Evolutionary conservation across 2,329 filamentous ascomycete genomes (phyloP), one percentile per base, ranked within the genome.

Genomic region (Clonostachys sp.): DNA sequence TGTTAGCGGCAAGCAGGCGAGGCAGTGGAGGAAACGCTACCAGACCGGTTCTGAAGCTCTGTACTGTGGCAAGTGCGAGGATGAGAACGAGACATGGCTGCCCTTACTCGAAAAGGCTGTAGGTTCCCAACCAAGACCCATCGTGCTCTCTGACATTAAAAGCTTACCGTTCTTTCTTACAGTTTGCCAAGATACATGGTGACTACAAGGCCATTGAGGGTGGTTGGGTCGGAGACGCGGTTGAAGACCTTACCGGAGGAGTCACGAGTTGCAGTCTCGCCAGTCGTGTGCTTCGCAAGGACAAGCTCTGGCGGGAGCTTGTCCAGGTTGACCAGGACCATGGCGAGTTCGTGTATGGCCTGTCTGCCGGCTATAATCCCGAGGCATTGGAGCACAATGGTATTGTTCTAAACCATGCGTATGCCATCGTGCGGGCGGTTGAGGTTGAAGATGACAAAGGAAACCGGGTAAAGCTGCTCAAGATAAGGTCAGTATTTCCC

Each of bases 1-100:
- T 49, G 52, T 61, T 8, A 64, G 56, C 61, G 59, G 76, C 57
- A 56, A 78, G 74, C 76, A 77, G 7, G 80, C 84, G 50, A 73
- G 81, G 38, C 74, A 80, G 50, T 82, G 85, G 53, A 79, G 76
- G 38, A 78, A 77, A 50, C 72, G 74, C 8, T 78, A 83, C 61
- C 85, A 88, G 61, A 86, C 78, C 0, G 86, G 86, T 5, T 87
- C 83, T 0, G 74, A 83, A 46, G 82, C 86, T 1, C 66, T 89
- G 4, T 86, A 84, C 60, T 89, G 88, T 64, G 81, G 84, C 5
- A 80, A 82, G 53, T 89, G 86, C 61, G 75, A 75, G 18, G 80
- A 86, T 49, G 71, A 76, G 2, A 87, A 88, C 56, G 86, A 89
- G 62, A 89, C 84, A 0, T 89, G 86, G 86, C 70, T 89, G 18